Base-by-base conservation (phyloP, 768 basidiomycete genomes). In the Harrya chromipes region DNA sequence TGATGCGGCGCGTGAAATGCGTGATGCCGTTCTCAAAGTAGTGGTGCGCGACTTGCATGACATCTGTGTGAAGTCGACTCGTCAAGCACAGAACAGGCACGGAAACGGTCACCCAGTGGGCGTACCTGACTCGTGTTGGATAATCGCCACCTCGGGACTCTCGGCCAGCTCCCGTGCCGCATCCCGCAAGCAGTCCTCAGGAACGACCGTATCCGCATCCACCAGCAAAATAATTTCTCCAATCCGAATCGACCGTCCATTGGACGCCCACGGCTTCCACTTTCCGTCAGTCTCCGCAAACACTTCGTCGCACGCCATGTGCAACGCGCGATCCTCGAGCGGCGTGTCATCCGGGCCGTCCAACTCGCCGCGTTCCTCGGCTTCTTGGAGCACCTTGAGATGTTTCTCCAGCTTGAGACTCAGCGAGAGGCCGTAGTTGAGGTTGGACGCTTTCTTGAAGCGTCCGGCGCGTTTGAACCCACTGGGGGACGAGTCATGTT, bases 361-460 rank as follows among this genome's bases (percentile, higher is more conserved):
- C 26, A 69, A 43, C 50, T 69, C 60, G 49, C 62, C 63, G 53
- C 67, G 52, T 72, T 72, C 40, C 83, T 75, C 64, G 75, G 77
- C 48, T 56, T 73, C 70, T 13, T 63, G 57, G n/a, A 75, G 57
- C 1, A 56, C 64, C 40, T 68, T 68, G 59, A 78, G 70, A 40
- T 70, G 58, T 8, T 43, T 49, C 40, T 68, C 68, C 31, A 68
- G 47, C 16, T 68, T 66, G 43, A 75, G 51, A 13, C 73, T 74
- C 13, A 79, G 58, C 16, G 63, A 68, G 10, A 79, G 72, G 7
- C 81, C 90, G 52, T 86, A 93, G 66, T 94, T 95, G 81, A 94
- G 81, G 67, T 95, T 95, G 24, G 83, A 85, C 2, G 91, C 91
- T 65, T 95, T 95, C 76, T 95, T 95, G 80, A 95, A 95, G 10